Evolutionary conservation across 2,329 filamentous ascomycete genomes (phyloP).

Genomic region (Teratosphaeriaceae sp.): DNA sequence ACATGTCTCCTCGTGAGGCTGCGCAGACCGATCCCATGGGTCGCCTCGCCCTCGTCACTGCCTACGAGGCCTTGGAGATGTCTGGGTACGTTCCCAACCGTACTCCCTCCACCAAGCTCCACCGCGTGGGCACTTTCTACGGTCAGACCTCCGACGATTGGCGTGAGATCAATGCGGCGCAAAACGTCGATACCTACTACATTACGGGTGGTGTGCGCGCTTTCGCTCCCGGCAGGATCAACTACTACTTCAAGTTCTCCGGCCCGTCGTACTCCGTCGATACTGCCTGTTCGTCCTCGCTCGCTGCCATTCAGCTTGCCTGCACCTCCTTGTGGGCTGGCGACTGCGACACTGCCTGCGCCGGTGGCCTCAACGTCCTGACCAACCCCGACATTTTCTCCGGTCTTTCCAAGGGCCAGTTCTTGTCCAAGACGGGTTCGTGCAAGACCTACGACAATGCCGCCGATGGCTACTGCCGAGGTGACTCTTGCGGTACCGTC

Average conservation of each 20-base stretch:
- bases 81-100: slow-evolving; percentile 68
- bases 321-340: slow-evolving; percentile 24
- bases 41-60: slow-evolving; percentile 66
- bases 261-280: slow-evolving; percentile 23
- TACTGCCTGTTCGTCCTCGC: slow-evolving; percentile 25
- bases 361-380: slow-evolving; percentile 24
- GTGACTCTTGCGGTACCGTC: slow-evolving; percentile 20
- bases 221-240: slow-evolving; percentile 20
- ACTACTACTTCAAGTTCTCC: slow-evolving; percentile 21
- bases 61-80: slow-evolving; percentile 77
- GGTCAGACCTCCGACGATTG: slow-evolving; percentile 31
- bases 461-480: slow-evolving; percentile 23
- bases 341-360: slow-evolving; percentile 24
- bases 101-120: slow-evolving; percentile 41
- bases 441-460: slow-evolving; percentile 13
- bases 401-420: slow-evolving; percentile 23
- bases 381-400: slow-evolving; percentile 22
- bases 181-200: slow-evolving; percentile 22
- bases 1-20: slow-evolving; percentile 77
- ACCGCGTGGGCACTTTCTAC: slow-evolving; percentile 29
- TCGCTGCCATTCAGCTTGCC: slow-evolving; percentile 16
- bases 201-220: slow-evolving; percentile 20
- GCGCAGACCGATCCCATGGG: slow-evolving; percentile 77
- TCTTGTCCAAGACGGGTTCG: slow-evolving; percentile 13
- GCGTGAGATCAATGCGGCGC: slow-evolving; percentile 20